Base-by-base conservation (phyloP, 495 filamentous ascomycete genomes). In the Hypoxylon intermedium region DNA sequence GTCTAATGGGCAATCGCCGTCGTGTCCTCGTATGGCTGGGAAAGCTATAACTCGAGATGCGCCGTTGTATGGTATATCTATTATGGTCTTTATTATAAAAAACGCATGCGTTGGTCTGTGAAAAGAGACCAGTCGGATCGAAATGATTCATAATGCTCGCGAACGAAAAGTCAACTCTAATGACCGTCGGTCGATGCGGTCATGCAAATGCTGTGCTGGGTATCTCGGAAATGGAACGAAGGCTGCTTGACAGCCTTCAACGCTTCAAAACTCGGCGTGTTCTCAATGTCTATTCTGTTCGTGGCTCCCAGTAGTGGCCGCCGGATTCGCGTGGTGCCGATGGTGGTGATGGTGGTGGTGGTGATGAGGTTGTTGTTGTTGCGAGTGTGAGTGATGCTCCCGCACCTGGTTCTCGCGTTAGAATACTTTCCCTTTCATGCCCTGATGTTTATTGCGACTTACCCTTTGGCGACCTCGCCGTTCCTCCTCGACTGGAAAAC, bases 401-500 rank as follows among this genome's bases (percentile, higher is more conserved):
- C 68, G 68, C 23, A 65, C 62, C 62, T 65, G 12, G 12, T 18
- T 47, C 15, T 1, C 7, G 3, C 20, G 34, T 65, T 21, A 60
- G 56, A 28, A 60, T 11, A 6, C 38, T 30, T 15, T 5, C 15
- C 1, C 12, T 26, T 7, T 26, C 3, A 7, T 26, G 7, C 12
- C 2, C 2, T 11, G 20, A 3, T 42, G 11, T 6, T 5, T 26
- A 18, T 7, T 24, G 28, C 9, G 30, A 53, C 67, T 56, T 50
- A 72, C 68, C 41, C 78, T 68, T 67, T 76, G 73, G 0, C 78
- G 74, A 5, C 78, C 78, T 19, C 78, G 66, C 15, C 60, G 67
- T 61, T 81, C 76, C 56, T 79, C 74, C 46, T 79, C 76, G 3
- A 71, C 72, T 12, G 73, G 63, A 58, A 41, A 65, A 65, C 71